A percentile compares a stretch with the other conserved stretches of the same genome.
These are phyloP conservation scores for Didymella sp. DNA, from an alignment of 2,329 filamentous ascomycete genomes.

Conservation along the genomic window DNA sequence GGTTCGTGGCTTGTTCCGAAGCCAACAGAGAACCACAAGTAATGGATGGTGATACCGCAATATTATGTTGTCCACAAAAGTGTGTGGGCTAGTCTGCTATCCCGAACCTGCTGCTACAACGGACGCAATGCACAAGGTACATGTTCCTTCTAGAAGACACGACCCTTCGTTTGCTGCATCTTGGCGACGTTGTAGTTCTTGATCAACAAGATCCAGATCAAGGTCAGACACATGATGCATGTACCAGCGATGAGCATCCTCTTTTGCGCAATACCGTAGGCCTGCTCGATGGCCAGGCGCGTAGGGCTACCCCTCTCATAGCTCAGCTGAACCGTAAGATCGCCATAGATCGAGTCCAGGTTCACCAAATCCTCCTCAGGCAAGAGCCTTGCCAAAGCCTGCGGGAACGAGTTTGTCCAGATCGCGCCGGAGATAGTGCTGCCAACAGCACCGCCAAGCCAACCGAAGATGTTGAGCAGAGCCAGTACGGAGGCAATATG, in stretches of 20 bases:
- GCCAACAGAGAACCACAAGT: too few species aligned
- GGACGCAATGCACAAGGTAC: too few species aligned
- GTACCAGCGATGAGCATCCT: slow-evolving; percentile 56
- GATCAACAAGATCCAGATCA: slow-evolving; percentile 28
- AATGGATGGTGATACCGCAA: too few species aligned
- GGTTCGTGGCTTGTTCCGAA: too few species aligned
- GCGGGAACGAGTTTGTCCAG: slow-evolving; percentile 57
- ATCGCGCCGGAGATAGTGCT: slow-evolving; percentile 66
- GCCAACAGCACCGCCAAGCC: slow-evolving; percentile 57
- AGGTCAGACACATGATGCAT: slow-evolving; percentile 24
- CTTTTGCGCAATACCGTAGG: slow-evolving; percentile 55
- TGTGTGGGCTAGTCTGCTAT: too few species aligned
- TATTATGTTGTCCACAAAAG: too few species aligned
- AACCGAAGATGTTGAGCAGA: slow-evolving; percentile 64
- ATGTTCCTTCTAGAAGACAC: slow-evolving; percentile 18
- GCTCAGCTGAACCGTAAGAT: slow-evolving; percentile 44
- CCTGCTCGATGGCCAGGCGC: slow-evolving; percentile 51
- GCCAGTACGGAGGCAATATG: slow-evolving; percentile 57
- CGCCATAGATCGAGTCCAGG: slow-evolving; percentile 49
- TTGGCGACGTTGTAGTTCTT: slow-evolving; percentile 27
- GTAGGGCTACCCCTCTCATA: slow-evolving; percentile 55
- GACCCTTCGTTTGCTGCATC: slow-evolving; percentile 29
- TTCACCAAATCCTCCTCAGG: slow-evolving; percentile 50
- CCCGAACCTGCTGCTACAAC: too few species aligned
- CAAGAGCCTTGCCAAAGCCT: slow-evolving; percentile 33